Evolutionary conservation across 495 filamentous ascomycete species (phyloP).

Genomic region (Penicillium samsonianum): DNA sequence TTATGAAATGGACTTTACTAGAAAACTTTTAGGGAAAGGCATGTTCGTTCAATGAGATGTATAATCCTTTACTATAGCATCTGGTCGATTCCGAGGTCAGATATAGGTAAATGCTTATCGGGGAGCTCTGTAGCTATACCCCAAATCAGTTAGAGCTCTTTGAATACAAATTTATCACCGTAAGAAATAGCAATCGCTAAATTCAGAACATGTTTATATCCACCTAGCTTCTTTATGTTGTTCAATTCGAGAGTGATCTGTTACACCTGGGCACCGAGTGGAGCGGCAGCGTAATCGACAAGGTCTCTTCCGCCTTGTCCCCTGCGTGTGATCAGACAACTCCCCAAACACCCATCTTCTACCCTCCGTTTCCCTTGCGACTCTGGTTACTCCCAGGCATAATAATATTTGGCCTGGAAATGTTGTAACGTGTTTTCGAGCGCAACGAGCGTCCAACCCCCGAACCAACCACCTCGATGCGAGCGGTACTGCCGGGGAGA

Average conservation of each 20-base stretch:
- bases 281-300: conserved; percentile 33
- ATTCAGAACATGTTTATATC: not conserved
- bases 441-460: conserved; percentile 32
- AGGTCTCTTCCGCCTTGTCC: conserved; percentile 20
- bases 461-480: conserved; percentile 54
- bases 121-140: not conserved
- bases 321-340: conserved; percentile 18
- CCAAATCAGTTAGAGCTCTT: not conserved
- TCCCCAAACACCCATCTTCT: conserved; percentile 12
- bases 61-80: not conserved
- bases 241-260: conserved; percentile 7
- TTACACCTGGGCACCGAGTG: conserved; percentile 29
- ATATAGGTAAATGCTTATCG: conserved; percentile 6
- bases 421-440: conserved; percentile 39
- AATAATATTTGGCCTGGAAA: conserved; percentile 28
- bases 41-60: not conserved
- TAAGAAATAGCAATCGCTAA: not conserved
- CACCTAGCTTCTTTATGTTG: not conserved
- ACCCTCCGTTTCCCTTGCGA: conserved; percentile 1
- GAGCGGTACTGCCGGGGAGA: conserved; percentile 85
- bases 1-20: not conserved
- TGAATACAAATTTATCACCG: not conserved
- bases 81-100: not conserved
- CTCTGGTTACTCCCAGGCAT: not conserved
- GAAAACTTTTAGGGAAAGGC: not conserved